Evolutionary conservation across 2,329 filamentous ascomycete species (phyloP), one percentile per base, ranked within the genome.

Genomic region (Stemphylium lycopersici): DNA sequence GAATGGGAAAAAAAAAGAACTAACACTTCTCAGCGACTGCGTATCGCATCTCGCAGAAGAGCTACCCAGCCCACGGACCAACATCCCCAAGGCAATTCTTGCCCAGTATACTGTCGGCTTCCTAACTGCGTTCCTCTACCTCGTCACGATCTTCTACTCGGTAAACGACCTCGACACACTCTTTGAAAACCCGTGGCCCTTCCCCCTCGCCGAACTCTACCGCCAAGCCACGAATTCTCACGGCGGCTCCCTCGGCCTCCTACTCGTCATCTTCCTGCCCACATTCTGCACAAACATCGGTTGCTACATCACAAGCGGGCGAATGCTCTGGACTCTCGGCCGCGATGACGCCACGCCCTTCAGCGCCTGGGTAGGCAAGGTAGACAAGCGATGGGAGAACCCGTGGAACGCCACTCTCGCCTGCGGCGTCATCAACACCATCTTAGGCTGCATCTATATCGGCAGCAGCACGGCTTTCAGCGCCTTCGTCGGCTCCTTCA

Each of bases 131-230:
- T 67, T 77, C 52, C 59, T 67, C 63, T 77, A 76, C 61, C 56
- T 75, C 5, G 67, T 76, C 43, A 65, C 73, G 46, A 72, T 77
- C 58, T 73, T 88, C 73, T 87, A 88, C 73, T 74, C 80, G 55
- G 84, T 87, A 59, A 81, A 80, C 48, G 81, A 85, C 65, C 79
- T 87, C 55, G 78, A 84, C 61, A 78, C 79, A 18, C 80, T 86
- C 40, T 78, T 84, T 41, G 68, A 75, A 6, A 75, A 77, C 51
- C 81, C 80, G 56, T 65, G 70, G 29, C 73, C 80, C 3, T 88
- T 86, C 61, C 88, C 88, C 0, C 83, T 90, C 11, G 84, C 86
- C 6, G 84, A 87, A 47, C 86, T 90, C 53, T 90, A 90, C 70
- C 78, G 72, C 18, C 80, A 81, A 70, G 76, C 77, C 4, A 80